Evolutionary conservation across 2,329 filamentous ascomycete species (phyloP), one percentile per base, ranked within the genome.

Genomic region (Trichophyton schoenleinii): DNA sequence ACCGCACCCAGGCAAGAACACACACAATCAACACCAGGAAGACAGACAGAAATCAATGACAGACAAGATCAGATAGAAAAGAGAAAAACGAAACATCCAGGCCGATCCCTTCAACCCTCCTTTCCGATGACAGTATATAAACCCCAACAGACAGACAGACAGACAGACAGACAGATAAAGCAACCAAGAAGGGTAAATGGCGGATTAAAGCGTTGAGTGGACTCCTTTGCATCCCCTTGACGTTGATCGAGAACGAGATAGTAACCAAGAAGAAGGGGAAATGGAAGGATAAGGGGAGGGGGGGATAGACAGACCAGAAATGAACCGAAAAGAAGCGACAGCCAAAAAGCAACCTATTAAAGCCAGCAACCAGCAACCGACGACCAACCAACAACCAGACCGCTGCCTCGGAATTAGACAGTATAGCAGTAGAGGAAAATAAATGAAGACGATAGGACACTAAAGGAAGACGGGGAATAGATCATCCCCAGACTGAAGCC

Each of bases 401-500:
- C 34, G 34, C 34, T 38, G 34, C 34, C 34, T 38, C 3, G 11
- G 34, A 13, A 38, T 1, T 38, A 38, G 34, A 8, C 34, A 38
- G 34, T 7, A 31, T 31, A 31, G 28, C 28, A 31, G 28, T 31
- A 31, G 28, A 42, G 15, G 11, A 41, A 42, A 44, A 20, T 7
- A 18, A n/a, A 44, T 20, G 15, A 44, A n/a, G 41, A 44, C 6
- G 41, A 7, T 3, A 18, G 6, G 28, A 18, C 18, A 18, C 18
- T 31, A 31, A 31, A 22, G 22, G 22, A 0, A 34, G 8, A 34
- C 6, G 31, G 31, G 8, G 46, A 18, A 46, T 20, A 13, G 36
- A 25, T 48, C 86, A 96, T 68, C 91, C 91, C 91, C 91, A 97
- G 67, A 96, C 92, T 66, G 90, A 95, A 66, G 91, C 91, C 73